phyloP scores from a whole-genome alignment of 2,329 filamentous ascomycete genomes.

The Zymoseptoria pseudotritici region DNA sequence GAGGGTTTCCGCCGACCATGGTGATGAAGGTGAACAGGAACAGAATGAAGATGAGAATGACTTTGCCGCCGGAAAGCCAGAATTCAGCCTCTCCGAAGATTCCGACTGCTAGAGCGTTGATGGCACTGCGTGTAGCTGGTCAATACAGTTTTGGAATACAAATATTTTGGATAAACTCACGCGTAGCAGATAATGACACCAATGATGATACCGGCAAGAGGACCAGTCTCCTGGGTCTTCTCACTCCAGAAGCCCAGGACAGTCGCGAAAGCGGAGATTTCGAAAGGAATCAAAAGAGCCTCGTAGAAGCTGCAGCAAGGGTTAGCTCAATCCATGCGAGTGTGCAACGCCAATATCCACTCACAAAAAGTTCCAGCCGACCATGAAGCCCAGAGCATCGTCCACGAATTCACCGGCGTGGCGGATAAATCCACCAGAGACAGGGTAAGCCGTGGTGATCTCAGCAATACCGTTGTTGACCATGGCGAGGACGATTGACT shows the following conservation, averaged over 20 bases:
- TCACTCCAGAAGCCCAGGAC: constrained; percentile 37
- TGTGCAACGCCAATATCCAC: neutral
- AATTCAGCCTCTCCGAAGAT: constrained; percentile 39
- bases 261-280: constrained; percentile 41
- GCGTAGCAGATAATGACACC: constrained; percentile 37
- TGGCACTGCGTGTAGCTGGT: constrained; percentile 20
- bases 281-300: constrained; percentile 44
- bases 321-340: neutral
- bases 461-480: constrained; percentile 61
- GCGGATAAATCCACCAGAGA: constrained; percentile 57
- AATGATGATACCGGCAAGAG: constrained; percentile 27
- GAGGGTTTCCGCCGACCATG: constrained; percentile 31
- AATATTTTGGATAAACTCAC: no score
- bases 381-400: constrained; percentile 53
- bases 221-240: constrained; percentile 34
- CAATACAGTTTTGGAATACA: no score
- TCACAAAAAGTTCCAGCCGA: constrained; percentile 20
- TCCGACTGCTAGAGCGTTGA: constrained; percentile 41
- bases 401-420: constrained; percentile 59
- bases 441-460: constrained; percentile 56
- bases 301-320: constrained; percentile 36
- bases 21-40: constrained; percentile 35
- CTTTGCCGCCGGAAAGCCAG: constrained; percentile 48
- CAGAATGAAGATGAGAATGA: constrained; percentile 39
- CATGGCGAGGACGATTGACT: constrained; percentile 49